Evolutionary conservation across 2,329 filamentous ascomycete species (phyloP).

Genomic region (Sporothrix sp.): DNA sequence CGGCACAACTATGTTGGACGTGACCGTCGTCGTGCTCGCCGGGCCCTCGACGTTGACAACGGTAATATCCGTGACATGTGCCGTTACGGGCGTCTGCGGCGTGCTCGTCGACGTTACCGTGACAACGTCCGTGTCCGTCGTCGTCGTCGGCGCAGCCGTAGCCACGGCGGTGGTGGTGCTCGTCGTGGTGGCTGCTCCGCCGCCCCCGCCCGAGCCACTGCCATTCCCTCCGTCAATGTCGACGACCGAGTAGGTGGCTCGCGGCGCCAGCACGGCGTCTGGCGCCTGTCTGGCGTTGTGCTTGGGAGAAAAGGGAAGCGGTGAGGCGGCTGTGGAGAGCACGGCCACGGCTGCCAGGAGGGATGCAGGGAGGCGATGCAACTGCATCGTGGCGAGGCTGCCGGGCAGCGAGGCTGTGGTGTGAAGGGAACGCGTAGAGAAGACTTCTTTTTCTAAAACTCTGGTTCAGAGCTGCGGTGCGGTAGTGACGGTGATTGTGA

Average conservation of each 20-base stretch:
- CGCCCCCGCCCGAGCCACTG: background rate
- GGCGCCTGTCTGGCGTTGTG: background rate
- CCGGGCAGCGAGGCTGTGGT: background rate
- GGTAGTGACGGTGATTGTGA: too few relatives aligned
- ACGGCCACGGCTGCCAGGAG: slow-evolving; percentile 15
- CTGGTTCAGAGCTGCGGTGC: too few relatives aligned
- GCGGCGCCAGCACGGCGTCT: slow-evolving; percentile 20
- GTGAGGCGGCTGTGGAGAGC: slow-evolving; percentile 10
- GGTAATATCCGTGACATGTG: slow-evolving; percentile 20
- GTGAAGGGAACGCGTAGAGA: background rate
- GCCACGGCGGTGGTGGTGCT: slow-evolving; percentile 6
- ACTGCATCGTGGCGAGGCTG: slow-evolving; percentile 14
- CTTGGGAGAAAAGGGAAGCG: slow-evolving; percentile 20
- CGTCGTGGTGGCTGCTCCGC: background rate
- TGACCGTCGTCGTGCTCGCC: slow-evolving; percentile 6
- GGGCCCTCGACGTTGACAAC: slow-evolving; percentile 17
- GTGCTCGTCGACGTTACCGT: slow-evolving; percentile 7
- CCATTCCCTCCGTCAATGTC: slow-evolving; percentile 25
- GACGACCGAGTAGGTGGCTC: slow-evolving; percentile 31
- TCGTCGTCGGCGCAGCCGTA: slow-evolving; percentile 19
- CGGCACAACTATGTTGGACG: slow-evolving; percentile 2
- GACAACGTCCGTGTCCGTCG: slow-evolving; percentile 21
- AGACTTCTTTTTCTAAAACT: too few relatives aligned
- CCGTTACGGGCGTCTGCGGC: slow-evolving; percentile 14
- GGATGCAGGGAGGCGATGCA: slow-evolving; percentile 12